Evolutionary conservation across 345 rosid genomes (phyloP).

Genomic region (Euclidium syriacum): DNA sequence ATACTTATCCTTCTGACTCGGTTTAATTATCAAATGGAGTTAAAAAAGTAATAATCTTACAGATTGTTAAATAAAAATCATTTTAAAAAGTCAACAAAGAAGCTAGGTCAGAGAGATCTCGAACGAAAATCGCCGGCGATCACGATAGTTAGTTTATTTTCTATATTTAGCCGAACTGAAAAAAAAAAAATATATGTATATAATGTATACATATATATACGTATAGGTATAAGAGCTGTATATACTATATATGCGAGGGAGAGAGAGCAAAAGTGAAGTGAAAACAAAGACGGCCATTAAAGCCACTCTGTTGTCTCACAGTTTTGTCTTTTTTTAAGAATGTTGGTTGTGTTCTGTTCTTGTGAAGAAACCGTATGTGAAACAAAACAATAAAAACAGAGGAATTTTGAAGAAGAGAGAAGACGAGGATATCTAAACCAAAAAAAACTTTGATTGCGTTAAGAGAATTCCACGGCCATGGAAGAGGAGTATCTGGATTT

Average conservation of each 20-base stretch:
- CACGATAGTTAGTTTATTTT: background rate
- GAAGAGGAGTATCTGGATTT: background rate
- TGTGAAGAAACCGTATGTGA: background rate
- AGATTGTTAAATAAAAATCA: too few species aligned
- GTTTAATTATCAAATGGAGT: too few species aligned
- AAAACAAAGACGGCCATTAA: too few species aligned
- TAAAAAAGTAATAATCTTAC: too few species aligned
- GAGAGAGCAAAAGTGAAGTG: background rate
- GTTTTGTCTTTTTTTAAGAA: background rate
- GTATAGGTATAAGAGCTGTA: background rate
- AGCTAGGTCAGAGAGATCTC: conserved; percentile 1
- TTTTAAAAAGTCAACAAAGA: background rate
- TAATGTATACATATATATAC: background rate
- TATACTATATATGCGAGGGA: background rate
- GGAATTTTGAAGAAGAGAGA: background rate
- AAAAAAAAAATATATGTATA: too few species aligned
- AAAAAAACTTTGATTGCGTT: background rate
- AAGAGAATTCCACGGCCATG: background rate
- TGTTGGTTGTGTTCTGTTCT: background rate
- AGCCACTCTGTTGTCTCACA: background rate
- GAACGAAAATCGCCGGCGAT: background rate
- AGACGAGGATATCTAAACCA: background rate
- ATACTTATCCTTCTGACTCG: too few species aligned
- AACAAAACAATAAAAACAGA: background rate
- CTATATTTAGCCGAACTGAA: background rate